phyloP scores from a whole-genome alignment of 2,329 filamentous ascomycete genomes.

The Paecilomyces variotii region DNA sequence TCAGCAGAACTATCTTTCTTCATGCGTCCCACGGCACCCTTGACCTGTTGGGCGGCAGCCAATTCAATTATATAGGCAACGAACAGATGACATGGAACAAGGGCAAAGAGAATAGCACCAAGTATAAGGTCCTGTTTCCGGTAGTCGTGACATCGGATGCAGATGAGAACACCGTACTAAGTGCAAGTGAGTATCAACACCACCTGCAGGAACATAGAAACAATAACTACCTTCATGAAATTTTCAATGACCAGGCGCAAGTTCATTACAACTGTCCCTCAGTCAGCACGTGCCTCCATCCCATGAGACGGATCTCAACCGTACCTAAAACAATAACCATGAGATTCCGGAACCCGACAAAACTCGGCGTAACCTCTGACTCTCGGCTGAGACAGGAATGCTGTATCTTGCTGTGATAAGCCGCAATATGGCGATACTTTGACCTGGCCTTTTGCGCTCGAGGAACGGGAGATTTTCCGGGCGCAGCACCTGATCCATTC shows the following conservation, averaged over 20 bases:
- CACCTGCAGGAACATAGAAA: background rate
- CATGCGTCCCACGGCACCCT: conserved; percentile 53
- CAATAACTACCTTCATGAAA: conserved; percentile 66
- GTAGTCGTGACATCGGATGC: conserved; percentile 82
- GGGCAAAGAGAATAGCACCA: conserved; percentile 69
- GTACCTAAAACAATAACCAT: conserved; percentile 87
- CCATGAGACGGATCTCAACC: conserved; percentile 14
- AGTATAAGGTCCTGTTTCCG: conserved; percentile 67
- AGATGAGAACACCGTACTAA: conserved; percentile 91
- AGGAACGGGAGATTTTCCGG: conserved; percentile 1
- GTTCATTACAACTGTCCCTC: conserved; percentile 70
- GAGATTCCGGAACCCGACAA: conserved; percentile 87
- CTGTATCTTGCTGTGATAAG: conserved; percentile 64
- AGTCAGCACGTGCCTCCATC: background rate
- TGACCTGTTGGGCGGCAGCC: conserved; percentile 70
- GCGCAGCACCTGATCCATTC: conserved; percentile 1
- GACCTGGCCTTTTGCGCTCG: conserved; percentile 32
- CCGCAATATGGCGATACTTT: conserved; percentile 88
- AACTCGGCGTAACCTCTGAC: conserved; percentile 65
- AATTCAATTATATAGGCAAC: conserved; percentile 85
- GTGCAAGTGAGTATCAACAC: conserved; percentile 4
- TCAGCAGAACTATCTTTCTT: conserved; percentile 50
- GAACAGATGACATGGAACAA: conserved; percentile 85
- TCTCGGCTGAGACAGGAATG: conserved; percentile 85
- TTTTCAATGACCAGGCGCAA: conserved; percentile 93